Evolutionary conservation across 768 basidiomycete species (phyloP).

Genomic region (Auriscalpium vulgare): DNA sequence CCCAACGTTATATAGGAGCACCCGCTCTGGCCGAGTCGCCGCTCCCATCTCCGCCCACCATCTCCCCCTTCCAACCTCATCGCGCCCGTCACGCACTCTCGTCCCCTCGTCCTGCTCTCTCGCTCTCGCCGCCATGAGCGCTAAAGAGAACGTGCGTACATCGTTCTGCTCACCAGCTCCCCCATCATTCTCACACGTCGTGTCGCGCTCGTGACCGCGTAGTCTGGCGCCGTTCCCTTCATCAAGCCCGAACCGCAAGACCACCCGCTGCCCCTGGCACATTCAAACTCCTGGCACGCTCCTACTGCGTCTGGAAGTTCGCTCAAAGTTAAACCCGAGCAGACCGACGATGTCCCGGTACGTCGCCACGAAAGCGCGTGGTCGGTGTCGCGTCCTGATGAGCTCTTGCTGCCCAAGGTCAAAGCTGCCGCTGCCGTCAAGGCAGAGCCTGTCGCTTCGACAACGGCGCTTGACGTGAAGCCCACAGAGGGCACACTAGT

Average conservation of each 20-base stretch:
- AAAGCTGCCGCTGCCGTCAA: too few relatives aligned
- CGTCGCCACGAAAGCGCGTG: conserved; percentile 14
- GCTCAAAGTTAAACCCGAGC: conserved; percentile 25
- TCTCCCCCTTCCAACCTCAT: not conserved
- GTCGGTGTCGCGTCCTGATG: not conserved
- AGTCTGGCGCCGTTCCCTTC: conserved; percentile 6
- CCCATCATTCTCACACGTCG: not conserved
- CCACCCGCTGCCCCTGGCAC: conserved; percentile 7
- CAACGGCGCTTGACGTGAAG: too few relatives aligned
- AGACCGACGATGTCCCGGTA: conserved; percentile 20
- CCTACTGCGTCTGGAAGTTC: not conserved
- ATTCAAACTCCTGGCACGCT: not conserved
- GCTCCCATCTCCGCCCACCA: not conserved
- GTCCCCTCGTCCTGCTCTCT: not conserved
- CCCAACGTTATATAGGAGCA: not conserved
- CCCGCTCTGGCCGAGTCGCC: not conserved
- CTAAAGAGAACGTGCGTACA: conserved; percentile 11
- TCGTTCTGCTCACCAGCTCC: not conserved
- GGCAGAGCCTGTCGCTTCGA: too few relatives aligned
- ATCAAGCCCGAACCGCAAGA: conserved; percentile 29
- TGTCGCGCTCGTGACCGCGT: not conserved
- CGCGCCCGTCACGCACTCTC: not conserved
- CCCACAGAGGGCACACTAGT: too few relatives aligned
- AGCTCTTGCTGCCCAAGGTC: not conserved
- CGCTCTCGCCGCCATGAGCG: conserved; percentile 10